Conservation (phyloP, 371 early-diverging fungal species). For the Synchytrium microbalum region DNA sequence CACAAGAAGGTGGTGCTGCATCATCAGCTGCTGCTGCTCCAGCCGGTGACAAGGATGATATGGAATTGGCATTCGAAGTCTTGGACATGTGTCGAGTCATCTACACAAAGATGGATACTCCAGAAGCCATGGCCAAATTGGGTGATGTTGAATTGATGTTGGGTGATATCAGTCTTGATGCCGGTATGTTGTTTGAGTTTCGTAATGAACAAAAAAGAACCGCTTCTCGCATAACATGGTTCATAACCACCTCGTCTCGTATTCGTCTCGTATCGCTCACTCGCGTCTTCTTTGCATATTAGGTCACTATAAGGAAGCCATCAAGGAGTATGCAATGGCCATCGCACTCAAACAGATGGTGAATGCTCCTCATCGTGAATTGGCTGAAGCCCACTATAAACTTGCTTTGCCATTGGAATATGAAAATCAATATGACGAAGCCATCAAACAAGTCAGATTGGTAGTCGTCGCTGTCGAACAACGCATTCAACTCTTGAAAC, state of each 20-base stretch:
- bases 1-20: too few species aligned
- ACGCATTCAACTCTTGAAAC: conserved; percentile 32
- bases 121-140: conserved; percentile 25
- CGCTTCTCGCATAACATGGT: neutral
- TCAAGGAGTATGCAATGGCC: conserved; percentile 62
- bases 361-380: conserved; percentile 55
- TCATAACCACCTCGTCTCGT: conserved; percentile 1
- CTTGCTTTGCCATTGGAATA: conserved; percentile 65
- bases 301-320: conserved; percentile 80
- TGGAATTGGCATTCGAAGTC: conserved; percentile 82
- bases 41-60: conserved; percentile 52
- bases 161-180: conserved; percentile 76
- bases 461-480: conserved; percentile 50
- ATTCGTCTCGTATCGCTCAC: neutral
- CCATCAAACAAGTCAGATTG: conserved; percentile 50
- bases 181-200: conserved; percentile 37
- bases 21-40: neutral
- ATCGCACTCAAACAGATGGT: conserved; percentile 56
- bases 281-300: neutral
- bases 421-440: conserved; percentile 40
- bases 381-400: conserved; percentile 78
- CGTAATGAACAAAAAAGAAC: neutral
- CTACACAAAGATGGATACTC: conserved; percentile 48
- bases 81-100: conserved; percentile 79
- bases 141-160: conserved; percentile 30